Evolutionary conservation across 164 flowering plant species (phyloP).

Genomic region (Tetrastigma voinierianum): DNA sequence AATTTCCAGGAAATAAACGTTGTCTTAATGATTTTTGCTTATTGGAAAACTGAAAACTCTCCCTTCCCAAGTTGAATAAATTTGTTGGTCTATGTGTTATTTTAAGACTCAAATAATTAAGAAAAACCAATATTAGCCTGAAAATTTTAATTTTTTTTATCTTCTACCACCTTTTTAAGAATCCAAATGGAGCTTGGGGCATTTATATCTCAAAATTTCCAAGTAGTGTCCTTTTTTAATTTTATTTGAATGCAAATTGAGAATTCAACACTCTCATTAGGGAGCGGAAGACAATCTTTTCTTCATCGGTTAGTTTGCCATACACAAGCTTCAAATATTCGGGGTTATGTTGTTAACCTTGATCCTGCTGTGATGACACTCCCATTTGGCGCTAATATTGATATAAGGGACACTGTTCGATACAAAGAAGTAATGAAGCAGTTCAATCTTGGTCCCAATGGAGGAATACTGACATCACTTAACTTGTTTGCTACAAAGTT

Average conservation of each 20-base stretch:
- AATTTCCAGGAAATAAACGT: too few relatives aligned
- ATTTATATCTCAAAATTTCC: too few relatives aligned
- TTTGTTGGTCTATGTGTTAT: too few relatives aligned
- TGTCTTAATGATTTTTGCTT: too few relatives aligned
- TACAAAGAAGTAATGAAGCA: slow-evolving; percentile 99
- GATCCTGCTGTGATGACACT: slow-evolving; percentile 94
- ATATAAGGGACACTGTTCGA: slow-evolving; percentile 84
- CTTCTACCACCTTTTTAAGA: too few relatives aligned
- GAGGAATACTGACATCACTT: slow-evolving; percentile 90
- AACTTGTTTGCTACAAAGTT: slow-evolving; percentile 91
- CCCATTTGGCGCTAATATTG: slow-evolving; percentile 89
- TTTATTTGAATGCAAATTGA: not conserved
- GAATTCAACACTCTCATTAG: slow-evolving; percentile 27
- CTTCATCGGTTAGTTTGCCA: slow-evolving; percentile 81
- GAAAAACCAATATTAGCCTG: too few relatives aligned
- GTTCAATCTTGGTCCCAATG: slow-evolving; percentile 94
- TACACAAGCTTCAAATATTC: slow-evolving; percentile 59
- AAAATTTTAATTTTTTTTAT: too few relatives aligned
- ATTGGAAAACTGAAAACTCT: too few relatives aligned
- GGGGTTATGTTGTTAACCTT: slow-evolving; percentile 86
- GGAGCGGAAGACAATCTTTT: slow-evolving; percentile 94
- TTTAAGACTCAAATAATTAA: too few relatives aligned
- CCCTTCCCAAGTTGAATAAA: too few relatives aligned
- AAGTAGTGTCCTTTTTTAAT: not conserved
- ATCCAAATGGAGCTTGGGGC: too few relatives aligned